phyloP scores from a whole-genome alignment of 345 rosid species.

The Hevea brasiliensis region DNA sequence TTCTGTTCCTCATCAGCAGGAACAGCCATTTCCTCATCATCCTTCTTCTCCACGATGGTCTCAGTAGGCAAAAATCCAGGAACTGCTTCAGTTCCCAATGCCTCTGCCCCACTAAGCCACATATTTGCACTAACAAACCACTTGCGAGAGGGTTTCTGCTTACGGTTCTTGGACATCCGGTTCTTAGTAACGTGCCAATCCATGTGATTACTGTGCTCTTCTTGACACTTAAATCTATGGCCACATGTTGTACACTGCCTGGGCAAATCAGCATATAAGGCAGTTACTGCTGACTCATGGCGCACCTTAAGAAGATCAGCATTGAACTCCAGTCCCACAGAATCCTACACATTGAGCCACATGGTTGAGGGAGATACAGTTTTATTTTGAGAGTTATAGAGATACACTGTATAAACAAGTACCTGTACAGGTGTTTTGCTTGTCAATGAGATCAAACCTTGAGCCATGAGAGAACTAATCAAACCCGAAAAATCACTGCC shows the following conservation, averaged over 20 bases:
- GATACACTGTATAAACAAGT: conserved; percentile 20
- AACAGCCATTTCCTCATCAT: conserved; percentile 91
- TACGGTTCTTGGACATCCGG: conserved; percentile 89
- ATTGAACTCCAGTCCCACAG: conserved; percentile 74
- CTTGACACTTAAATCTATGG: conserved; percentile 86
- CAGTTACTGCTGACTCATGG: conserved; percentile 73
- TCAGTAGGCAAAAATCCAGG: conserved; percentile 88
- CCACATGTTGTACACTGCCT: conserved; percentile 99
- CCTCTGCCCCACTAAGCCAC: conserved; percentile 99
- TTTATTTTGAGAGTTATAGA: conserved; percentile 2
- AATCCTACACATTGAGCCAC: conserved; percentile 50
- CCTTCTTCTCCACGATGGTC: conserved; percentile 67
- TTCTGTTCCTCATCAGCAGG: conserved; percentile 98
- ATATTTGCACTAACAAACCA: conserved; percentile 94
- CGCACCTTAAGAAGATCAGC: conserved; percentile 80
- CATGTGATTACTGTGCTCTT: conserved; percentile 96
- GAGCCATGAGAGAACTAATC: conserved; percentile 79
- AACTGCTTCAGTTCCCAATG: conserved; percentile 86
- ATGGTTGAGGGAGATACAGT: conserved; percentile 36
- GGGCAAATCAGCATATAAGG: conserved; percentile 81
- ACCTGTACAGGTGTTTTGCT: conserved; percentile 71
- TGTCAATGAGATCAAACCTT: conserved; percentile 81
- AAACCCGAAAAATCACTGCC: conserved; percentile 73
- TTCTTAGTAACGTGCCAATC: conserved; percentile 99
- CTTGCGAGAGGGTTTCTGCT: conserved; percentile 92